Percentiles rank a stretch among this genome's conserved stretches.
These are phyloP conservation scores for Chytridiales sp. DNA, from an alignment of 371 early-diverging fungal species.

Conservation along the genomic window DNA sequence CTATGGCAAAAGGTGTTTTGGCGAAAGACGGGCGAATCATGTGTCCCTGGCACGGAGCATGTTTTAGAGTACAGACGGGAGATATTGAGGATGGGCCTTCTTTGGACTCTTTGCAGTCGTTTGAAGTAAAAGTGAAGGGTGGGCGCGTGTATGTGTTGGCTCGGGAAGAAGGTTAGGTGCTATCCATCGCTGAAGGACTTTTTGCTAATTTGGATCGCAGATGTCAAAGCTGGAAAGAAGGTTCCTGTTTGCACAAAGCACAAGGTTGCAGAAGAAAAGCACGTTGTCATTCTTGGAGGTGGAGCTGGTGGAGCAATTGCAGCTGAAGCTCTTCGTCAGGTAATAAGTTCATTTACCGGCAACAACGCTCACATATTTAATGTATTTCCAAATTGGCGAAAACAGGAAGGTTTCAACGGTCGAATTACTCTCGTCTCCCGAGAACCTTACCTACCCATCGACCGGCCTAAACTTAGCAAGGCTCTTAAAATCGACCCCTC, in stretches of 20 bases:
- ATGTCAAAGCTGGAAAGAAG: conserved; percentile 36
- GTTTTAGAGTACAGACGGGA: conserved; percentile 53
- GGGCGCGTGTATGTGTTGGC: conserved; percentile 47
- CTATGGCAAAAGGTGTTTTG: conserved; percentile 26
- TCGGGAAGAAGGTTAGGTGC: conserved; percentile 33
- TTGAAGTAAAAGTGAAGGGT: conserved; percentile 33
- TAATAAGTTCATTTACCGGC: conserved; percentile 6
- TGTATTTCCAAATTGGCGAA: no score
- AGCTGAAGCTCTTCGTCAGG: conserved; percentile 49
- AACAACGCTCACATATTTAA: background rate
- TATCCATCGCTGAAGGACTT: background rate
- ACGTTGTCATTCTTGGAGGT: conserved; percentile 53
- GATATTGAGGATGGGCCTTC: conserved; percentile 63
- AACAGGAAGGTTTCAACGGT: conserved; percentile 47
- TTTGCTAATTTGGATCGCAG: background rate
- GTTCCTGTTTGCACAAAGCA: conserved; percentile 34
- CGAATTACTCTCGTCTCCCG: conserved; percentile 43
- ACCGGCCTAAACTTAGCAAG: conserved; percentile 55
- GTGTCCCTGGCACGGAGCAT: conserved; percentile 62
- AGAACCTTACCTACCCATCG: conserved; percentile 54
- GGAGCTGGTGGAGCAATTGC: conserved; percentile 53
- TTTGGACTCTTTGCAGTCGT: conserved; percentile 47
- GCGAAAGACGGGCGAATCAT: conserved; percentile 31
- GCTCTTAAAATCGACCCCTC: conserved; percentile 35
- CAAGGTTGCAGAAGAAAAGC: conserved; percentile 10